phyloP scores from a whole-genome alignment of 164 flowering plant species.

The Umbilicus rupestris region DNA sequence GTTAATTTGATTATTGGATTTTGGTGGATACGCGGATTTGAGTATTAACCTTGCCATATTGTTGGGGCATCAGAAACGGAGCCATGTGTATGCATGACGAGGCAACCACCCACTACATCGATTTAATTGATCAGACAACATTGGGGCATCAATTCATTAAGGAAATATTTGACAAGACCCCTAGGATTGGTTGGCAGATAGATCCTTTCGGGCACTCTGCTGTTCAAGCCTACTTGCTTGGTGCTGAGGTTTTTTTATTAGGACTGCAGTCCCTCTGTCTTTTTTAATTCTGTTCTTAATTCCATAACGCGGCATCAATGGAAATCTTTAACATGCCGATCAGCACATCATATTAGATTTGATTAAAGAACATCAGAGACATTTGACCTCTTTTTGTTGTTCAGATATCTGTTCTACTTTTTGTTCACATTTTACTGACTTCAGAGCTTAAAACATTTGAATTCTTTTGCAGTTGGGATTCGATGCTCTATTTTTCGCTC shows the following conservation, averaged over 20 bases:
- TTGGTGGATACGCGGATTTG: background rate
- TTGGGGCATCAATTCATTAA: conserved; percentile 64
- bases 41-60: background rate
- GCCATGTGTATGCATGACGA: conserved; percentile 91
- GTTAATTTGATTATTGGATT: too few relatives aligned
- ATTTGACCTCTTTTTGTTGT: background rate
- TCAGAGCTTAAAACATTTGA: background rate
- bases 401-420: background rate
- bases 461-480: conserved; percentile 41
- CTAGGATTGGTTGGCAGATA: conserved; percentile 86
- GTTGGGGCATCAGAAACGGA: conserved; percentile 51
- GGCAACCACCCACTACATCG: conserved; percentile 74
- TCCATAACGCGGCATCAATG: too few relatives aligned
- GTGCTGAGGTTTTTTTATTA: conserved; percentile 53
- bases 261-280: background rate
- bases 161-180: conserved; percentile 43
- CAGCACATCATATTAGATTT: background rate
- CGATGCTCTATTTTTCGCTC: conserved; percentile 74
- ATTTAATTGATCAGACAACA: conserved; percentile 82
- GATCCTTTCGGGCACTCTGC: conserved; percentile 94
- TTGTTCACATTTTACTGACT: background rate
- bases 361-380: background rate
- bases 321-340: too few relatives aligned
- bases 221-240: conserved; percentile 78
- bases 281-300: background rate